phyloP scores from a whole-genome alignment of 164 flowering plant species.

The Aristolochia californica region DNA sequence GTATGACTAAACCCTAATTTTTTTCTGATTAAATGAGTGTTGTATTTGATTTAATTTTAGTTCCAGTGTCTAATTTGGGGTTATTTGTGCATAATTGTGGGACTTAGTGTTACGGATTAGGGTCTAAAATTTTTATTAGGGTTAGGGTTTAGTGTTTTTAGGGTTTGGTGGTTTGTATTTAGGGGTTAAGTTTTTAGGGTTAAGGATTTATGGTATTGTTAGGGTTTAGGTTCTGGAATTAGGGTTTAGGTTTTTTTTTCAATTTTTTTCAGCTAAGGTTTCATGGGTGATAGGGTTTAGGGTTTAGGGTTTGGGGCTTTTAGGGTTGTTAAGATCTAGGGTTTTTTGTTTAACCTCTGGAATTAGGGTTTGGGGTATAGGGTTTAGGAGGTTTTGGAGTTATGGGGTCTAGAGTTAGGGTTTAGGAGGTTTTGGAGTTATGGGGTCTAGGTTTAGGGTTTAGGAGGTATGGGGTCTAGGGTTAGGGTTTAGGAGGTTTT shows the following conservation, averaged over 20 bases:
- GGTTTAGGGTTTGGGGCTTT: too few relatives aligned
- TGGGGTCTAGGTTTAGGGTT: slow-evolving; percentile 8
- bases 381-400: slow-evolving; percentile 8
- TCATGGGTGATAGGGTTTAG: too few relatives aligned
- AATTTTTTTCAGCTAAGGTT: too few relatives aligned
- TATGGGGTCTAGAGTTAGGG: slow-evolving; percentile 1
- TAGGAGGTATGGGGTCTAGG: slow-evolving; percentile 4
- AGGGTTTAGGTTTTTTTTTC: too few relatives aligned
- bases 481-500: slow-evolving; percentile 9
- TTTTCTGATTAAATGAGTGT: too few relatives aligned
- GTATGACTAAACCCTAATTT: too few relatives aligned
- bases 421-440: slow-evolving; percentile 4
- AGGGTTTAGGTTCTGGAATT: slow-evolving; percentile 10
- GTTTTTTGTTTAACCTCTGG: too few relatives aligned
- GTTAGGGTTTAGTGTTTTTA: slow-evolving; percentile 10
- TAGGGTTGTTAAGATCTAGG: too few relatives aligned
- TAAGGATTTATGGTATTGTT: slow-evolving; percentile 8
- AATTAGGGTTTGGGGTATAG: slow-evolving; percentile 7
- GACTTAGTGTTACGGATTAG: too few relatives aligned
- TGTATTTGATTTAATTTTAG: too few relatives aligned
- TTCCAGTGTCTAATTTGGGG: too few relatives aligned
- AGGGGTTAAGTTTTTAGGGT: slow-evolving; percentile 10
- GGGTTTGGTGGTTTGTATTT: slow-evolving; percentile 9
- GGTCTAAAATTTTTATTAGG: slow-evolving; percentile 6
- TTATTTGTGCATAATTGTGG: too few relatives aligned